These are phyloP conservation scores for Pseudozyma sp. DNA, from an alignment of 1,284 basidiomycete genomes.

Conservation along the genomic window DNA sequence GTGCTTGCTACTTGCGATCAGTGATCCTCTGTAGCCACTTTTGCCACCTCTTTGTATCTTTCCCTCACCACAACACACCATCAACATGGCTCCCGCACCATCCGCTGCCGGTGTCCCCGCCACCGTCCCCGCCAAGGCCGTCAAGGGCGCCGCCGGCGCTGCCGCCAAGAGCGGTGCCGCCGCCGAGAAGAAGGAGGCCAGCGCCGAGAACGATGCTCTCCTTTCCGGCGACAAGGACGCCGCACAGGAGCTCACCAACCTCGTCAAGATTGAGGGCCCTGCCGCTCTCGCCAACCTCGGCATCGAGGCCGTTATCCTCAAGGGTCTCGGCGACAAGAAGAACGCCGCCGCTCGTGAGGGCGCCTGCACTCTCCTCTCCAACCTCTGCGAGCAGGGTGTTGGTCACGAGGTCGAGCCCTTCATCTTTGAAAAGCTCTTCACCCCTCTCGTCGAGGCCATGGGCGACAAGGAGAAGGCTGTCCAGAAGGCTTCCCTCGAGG, in stretches of 20 bases:
- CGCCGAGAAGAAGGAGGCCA: slow-evolving; percentile 69
- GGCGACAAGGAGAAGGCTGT: slow-evolving; percentile 91
- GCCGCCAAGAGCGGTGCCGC: slow-evolving; percentile 65
- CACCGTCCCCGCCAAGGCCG: slow-evolving; percentile 62
- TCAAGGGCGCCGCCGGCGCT: slow-evolving; percentile 65
- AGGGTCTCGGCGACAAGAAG: slow-evolving; percentile 76
- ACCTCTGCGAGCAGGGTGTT: slow-evolving; percentile 80
- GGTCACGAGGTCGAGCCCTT: slow-evolving; percentile 88
- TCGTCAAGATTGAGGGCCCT: slow-evolving; percentile 78
- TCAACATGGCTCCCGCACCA: slow-evolving; percentile 57
- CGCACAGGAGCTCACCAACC: slow-evolving; percentile 70
- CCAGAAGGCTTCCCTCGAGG: slow-evolving; percentile 84
- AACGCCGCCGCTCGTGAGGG: slow-evolving; percentile 81
- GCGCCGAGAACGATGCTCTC: slow-evolving; percentile 69
- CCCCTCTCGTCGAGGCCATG: slow-evolving; percentile 87
- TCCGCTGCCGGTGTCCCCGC: slow-evolving; percentile 64
- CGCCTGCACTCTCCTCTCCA: slow-evolving; percentile 74
- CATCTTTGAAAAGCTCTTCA: slow-evolving; percentile 87
- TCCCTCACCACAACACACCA: not conserved
- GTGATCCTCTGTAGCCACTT: slow-evolving; percentile 25
- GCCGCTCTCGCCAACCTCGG: slow-evolving; percentile 80
- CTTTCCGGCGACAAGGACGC: slow-evolving; percentile 69
- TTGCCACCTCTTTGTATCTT: slow-evolving; percentile 4
- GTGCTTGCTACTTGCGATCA: slow-evolving; percentile 25
- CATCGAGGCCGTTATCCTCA: slow-evolving; percentile 83